These are phyloP conservation scores for Tylopilus felleus DNA, from an alignment of 768 basidiomycete genomes.

Conservation along the genomic window DNA sequence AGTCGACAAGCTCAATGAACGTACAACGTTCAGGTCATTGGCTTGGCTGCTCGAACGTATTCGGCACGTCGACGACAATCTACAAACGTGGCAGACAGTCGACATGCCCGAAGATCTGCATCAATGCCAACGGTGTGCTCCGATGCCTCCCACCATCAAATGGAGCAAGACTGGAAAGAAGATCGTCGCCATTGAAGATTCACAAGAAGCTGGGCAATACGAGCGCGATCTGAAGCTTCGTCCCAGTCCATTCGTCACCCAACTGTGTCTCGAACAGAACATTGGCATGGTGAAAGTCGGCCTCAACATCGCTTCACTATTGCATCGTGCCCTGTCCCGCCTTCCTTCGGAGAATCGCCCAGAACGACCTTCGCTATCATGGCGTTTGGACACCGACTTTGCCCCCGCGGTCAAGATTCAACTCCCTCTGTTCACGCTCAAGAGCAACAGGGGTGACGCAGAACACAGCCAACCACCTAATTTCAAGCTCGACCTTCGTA, in stretches of 20 bases:
- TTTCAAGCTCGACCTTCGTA: slow-evolving; percentile 69
- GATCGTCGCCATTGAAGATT: slow-evolving; percentile 73
- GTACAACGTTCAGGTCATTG: slow-evolving; percentile 71
- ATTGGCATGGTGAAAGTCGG: slow-evolving; percentile 77
- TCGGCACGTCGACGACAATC: slow-evolving; percentile 64
- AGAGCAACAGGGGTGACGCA: slow-evolving; percentile 72
- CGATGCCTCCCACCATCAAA: slow-evolving; percentile 65
- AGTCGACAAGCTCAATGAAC: slow-evolving; percentile 84
- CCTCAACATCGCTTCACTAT: slow-evolving; percentile 80
- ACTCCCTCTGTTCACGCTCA: slow-evolving; percentile 63
- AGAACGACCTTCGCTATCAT: slow-evolving; percentile 54
- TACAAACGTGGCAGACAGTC: slow-evolving; percentile 65
- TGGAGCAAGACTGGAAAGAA: slow-evolving; percentile 66
- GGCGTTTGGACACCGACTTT: slow-evolving; percentile 82
- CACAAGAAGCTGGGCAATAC: slow-evolving; percentile 82
- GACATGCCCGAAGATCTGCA: slow-evolving; percentile 42
- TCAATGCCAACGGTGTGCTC: slow-evolving; percentile 80
- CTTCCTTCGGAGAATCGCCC: slow-evolving; percentile 57
- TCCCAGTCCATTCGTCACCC: slow-evolving; percentile 83
- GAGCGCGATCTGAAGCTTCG: slow-evolving; percentile 85
- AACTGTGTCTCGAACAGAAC: slow-evolving; percentile 63
- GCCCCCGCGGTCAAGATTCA: slow-evolving; percentile 56
- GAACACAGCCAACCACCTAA: slow-evolving; percentile 74
- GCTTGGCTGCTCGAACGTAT: slow-evolving; percentile 89
- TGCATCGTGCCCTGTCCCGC: slow-evolving; percentile 81